Conservation (phyloP, 139 green algal genomes). For the Chlamydomonas sp. region DNA sequence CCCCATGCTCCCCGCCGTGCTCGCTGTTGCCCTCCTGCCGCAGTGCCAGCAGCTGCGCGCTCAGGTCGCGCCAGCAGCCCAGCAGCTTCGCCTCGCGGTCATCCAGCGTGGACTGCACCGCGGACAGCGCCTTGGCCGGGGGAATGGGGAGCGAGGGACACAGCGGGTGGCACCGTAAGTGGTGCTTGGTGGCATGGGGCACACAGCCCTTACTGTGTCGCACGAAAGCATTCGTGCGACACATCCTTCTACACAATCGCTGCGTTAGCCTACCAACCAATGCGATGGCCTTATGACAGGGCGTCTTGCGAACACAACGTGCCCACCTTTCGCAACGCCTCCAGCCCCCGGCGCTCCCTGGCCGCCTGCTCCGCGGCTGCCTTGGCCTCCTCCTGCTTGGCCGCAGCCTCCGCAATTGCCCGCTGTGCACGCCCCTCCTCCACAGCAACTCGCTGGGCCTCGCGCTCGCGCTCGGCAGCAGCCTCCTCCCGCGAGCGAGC, state of each 20-base stretch:
- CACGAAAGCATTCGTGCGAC: too few relatives aligned
- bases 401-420: too few relatives aligned
- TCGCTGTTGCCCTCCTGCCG: not conserved
- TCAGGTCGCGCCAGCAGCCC: slow-evolving; percentile 35
- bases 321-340: slow-evolving; percentile 17
- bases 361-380: not conserved
- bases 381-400: too few relatives aligned
- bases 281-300: too few relatives aligned
- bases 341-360: slow-evolving; percentile 5
- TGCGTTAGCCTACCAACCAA: not conserved
- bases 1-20: too few relatives aligned
- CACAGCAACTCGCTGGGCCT: too few relatives aligned
- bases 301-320: not conserved
- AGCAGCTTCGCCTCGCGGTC: slow-evolving; percentile 36
- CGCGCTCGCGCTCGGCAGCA: too few relatives aligned
- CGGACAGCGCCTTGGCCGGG: slow-evolving; percentile 6
- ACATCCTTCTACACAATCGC: not conserved
- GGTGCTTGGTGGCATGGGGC: too few relatives aligned
- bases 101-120: slow-evolving; percentile 14
- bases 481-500: too few relatives aligned
- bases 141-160: not conserved
- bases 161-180: too few relatives aligned
- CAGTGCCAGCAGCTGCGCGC: slow-evolving; percentile 26
- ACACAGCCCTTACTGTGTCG: too few relatives aligned
- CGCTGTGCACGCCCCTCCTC: too few relatives aligned